phyloP scores from a whole-genome alignment of 805 yeast species.

The Limtongozyma cylindracea region DNA sequence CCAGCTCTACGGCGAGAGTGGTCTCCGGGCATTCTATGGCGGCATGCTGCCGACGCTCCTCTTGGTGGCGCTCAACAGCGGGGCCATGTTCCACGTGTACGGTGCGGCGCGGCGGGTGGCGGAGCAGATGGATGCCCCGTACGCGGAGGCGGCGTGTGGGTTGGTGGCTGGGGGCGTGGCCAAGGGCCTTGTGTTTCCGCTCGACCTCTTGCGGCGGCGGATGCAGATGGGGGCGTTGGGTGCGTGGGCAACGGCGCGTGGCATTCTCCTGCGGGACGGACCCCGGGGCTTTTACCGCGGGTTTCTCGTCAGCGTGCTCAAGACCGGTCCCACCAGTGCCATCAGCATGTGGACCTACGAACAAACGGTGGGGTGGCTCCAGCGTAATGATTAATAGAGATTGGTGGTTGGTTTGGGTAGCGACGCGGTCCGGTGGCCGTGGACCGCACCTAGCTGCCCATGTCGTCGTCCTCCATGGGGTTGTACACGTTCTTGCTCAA shows the following conservation, averaged over 20 bases:
- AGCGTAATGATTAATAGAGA: background rate
- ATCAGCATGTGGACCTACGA: conserved; percentile 46
- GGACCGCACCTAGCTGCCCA: background rate
- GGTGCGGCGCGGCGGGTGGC: conserved; percentile 16
- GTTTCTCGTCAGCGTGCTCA: conserved; percentile 37
- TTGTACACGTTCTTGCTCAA: conserved; percentile 69
- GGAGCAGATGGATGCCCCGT: conserved; percentile 3
- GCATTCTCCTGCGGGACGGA: conserved; percentile 26
- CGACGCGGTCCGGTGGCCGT: background rate
- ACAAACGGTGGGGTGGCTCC: conserved; percentile 4
- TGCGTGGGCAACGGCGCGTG: conserved; percentile 4
- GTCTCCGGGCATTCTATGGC: conserved; percentile 18
- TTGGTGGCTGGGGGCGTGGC: conserved; percentile 53
- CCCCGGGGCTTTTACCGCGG: conserved; percentile 51
- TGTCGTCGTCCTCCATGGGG: conserved; percentile 29
- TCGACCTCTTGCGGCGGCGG: conserved; percentile 63
- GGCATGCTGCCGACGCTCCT: conserved; percentile 25
- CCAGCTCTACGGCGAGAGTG: conserved; percentile 8
- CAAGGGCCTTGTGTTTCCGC: conserved; percentile 57
- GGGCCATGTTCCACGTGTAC: conserved; percentile 50
- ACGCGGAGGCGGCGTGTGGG: conserved; percentile 36
- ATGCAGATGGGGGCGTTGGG: conserved; percentile 34
- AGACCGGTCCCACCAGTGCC: conserved; percentile 63
- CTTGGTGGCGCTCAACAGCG: conserved; percentile 48
- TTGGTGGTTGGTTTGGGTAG: background rate